phyloP scores from a whole-genome alignment of 2,329 filamentous ascomycete species.

The Arthrinium phaeospermum region DNA sequence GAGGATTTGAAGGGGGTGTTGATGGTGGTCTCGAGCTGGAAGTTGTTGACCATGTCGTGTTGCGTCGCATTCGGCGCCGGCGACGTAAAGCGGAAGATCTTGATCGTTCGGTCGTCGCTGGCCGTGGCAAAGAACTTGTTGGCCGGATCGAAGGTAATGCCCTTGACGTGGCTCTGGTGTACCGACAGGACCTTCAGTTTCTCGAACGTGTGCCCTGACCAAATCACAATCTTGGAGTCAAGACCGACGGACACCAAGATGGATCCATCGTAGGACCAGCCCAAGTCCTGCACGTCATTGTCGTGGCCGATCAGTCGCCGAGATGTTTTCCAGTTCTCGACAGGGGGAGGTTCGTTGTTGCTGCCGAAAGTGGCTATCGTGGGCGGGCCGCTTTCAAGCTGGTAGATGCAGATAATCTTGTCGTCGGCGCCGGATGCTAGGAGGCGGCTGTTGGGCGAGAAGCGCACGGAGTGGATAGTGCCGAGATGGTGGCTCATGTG shows the following conservation, averaged over 20 bases:
- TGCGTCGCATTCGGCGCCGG: constrained; percentile 89
- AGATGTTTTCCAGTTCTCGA: constrained; percentile 98
- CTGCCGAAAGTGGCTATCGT: constrained; percentile 72
- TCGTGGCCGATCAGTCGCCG: constrained; percentile 94
- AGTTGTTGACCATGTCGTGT: constrained; percentile 96
- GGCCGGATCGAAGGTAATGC: constrained; percentile 96
- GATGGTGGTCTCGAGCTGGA: constrained; percentile 92
- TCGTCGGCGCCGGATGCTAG: constrained; percentile 97
- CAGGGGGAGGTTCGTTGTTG: constrained; percentile 85
- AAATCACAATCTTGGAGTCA: constrained; percentile 97
- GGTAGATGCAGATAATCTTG: constrained; percentile 98
- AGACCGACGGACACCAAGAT: constrained; percentile 94
- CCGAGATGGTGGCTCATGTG: constrained; percentile 98
- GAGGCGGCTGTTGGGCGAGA: constrained; percentile 93
- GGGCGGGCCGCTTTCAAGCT: constrained; percentile 82
- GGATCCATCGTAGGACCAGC: constrained; percentile 95
- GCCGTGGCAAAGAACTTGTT: constrained; percentile 99
- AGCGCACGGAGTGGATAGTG: constrained; percentile 95
- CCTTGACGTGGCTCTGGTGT: constrained; percentile 97
- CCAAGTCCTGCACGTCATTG: constrained; percentile 97
- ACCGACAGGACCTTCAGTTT: constrained; percentile 93
- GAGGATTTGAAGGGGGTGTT: constrained; percentile 86
- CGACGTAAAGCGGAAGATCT: constrained; percentile 93
- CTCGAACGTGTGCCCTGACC: constrained; percentile 98
- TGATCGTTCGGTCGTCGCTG: constrained; percentile 95